phyloP scores from a whole-genome alignment of 257 asterid genomes.

The Cinchona pubescens region DNA sequence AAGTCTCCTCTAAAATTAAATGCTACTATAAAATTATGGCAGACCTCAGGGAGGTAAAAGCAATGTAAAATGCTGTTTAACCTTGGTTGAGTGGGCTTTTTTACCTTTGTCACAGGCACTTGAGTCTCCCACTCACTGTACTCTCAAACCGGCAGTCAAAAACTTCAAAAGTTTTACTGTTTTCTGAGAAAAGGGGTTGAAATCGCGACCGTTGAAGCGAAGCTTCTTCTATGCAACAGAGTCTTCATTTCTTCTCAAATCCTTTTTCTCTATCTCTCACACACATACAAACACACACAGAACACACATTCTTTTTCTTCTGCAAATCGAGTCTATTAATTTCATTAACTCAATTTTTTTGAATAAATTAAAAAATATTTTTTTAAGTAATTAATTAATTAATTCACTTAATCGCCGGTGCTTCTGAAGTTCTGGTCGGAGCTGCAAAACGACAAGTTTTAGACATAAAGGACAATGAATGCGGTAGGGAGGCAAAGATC shows the following conservation, averaged over 20 bases:
- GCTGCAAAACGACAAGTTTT: slow-evolving; percentile 4
- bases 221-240: slow-evolving; percentile 18
- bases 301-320: slow-evolving; percentile 10
- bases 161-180: slow-evolving; percentile 18
- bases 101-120: not conserved
- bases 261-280: not conserved
- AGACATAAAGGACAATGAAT: slow-evolving; percentile 53
- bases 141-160: slow-evolving; percentile 3
- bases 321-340: slow-evolving; percentile 3
- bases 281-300: not conserved
- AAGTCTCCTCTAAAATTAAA: too few species aligned
- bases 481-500: slow-evolving; percentile 88
- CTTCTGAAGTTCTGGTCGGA: slow-evolving; percentile 18
- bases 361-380: not conserved
- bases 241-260: slow-evolving; percentile 12
- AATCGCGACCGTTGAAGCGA: slow-evolving; percentile 28
- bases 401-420: not conserved
- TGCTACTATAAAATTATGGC: not conserved
- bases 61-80: too few species aligned
- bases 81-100: too few species aligned
- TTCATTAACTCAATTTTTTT: not conserved
- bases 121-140: not conserved
- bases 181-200: slow-evolving; percentile 18
- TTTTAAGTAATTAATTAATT: not conserved
- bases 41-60: not conserved